These are phyloP conservation scores for Piper betle DNA, from an alignment of 164 flowering plant genomes.

Conservation along the genomic window DNA sequence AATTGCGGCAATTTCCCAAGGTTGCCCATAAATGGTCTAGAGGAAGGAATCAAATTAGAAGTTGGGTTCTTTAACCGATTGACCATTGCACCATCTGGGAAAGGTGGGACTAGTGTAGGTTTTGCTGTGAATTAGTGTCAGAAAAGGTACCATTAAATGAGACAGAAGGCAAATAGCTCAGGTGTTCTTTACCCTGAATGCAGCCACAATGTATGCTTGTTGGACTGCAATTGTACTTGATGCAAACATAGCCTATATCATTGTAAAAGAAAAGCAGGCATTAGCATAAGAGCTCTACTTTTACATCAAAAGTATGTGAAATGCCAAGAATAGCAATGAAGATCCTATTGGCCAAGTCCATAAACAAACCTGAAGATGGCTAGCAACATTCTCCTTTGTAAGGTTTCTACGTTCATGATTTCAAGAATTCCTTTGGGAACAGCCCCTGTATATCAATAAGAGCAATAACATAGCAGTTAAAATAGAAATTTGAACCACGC, in stretches of 20 bases:
- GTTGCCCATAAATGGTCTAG: slow-evolving; percentile 22
- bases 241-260: slow-evolving; percentile 81
- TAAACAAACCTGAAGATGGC: slow-evolving; percentile 26
- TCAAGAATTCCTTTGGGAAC: slow-evolving; percentile 90
- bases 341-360: not conserved
- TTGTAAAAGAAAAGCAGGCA: slow-evolving; percentile 42
- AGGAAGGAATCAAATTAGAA: slow-evolving; percentile 26
- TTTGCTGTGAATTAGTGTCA: slow-evolving; percentile 42
- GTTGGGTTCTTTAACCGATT: slow-evolving; percentile 46
- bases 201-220: slow-evolving; percentile 39
- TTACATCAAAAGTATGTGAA: not conserved
- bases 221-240: slow-evolving; percentile 34
- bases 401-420: slow-evolving; percentile 79
- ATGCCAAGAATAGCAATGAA: no score
- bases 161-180: slow-evolving; percentile 38
- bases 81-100: slow-evolving; percentile 37
- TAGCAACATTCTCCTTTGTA: slow-evolving; percentile 87
- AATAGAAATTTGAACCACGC: no score
- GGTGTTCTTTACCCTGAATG: slow-evolving; percentile 45
- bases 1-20: slow-evolving; percentile 23
- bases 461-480: no score
- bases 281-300: no score
- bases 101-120: slow-evolving; percentile 24
- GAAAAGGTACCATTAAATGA: slow-evolving; percentile 35
- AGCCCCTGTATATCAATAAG: slow-evolving; percentile 67